These are phyloP conservation scores for Phaeosphaeriaceae sp. DNA, from an alignment of 2,329 filamentous ascomycete genomes.

Conservation along the genomic window DNA sequence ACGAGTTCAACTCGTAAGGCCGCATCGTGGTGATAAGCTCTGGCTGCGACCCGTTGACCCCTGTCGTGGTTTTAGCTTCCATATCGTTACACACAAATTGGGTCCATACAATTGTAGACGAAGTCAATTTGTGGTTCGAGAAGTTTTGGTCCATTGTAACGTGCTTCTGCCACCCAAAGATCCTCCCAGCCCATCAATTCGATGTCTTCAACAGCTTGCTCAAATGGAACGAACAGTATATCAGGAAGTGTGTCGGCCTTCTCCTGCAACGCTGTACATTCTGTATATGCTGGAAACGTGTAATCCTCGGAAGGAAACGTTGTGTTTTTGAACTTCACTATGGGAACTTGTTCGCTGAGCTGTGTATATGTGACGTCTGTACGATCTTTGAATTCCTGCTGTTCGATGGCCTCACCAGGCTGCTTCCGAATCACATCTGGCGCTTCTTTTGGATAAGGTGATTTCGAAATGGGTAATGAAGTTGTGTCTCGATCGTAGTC, in stretches of 20 bases:
- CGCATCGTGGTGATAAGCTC: constrained; percentile 48
- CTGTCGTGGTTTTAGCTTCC: constrained; percentile 14
- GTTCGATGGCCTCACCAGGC: neutral
- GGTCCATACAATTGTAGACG: constrained; percentile 47
- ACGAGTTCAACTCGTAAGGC: constrained; percentile 50
- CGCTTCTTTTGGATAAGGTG: too few species aligned
- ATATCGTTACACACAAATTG: neutral
- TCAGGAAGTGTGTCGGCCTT: constrained; percentile 47
- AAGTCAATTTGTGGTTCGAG: constrained; percentile 54
- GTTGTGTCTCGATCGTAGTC: neutral
- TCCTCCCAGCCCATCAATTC: constrained; percentile 53
- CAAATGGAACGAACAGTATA: constrained; percentile 51
- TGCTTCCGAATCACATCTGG: too few species aligned
- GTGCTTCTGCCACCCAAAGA: constrained; percentile 49
- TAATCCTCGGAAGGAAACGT: neutral
- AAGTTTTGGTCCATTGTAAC: constrained; percentile 41
- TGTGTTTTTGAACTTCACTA: neutral
- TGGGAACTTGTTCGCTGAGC: neutral
- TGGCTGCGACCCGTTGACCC: constrained; percentile 54
- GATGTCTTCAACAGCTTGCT: constrained; percentile 48
- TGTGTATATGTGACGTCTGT: neutral
- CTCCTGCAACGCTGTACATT: constrained; percentile 12
- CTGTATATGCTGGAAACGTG: neutral
- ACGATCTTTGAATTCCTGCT: neutral
- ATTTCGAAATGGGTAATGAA: neutral